These are phyloP conservation scores for Metarhizium brunneum DNA, from an alignment of 2,329 filamentous ascomycete species.

Conservation along the genomic window DNA sequence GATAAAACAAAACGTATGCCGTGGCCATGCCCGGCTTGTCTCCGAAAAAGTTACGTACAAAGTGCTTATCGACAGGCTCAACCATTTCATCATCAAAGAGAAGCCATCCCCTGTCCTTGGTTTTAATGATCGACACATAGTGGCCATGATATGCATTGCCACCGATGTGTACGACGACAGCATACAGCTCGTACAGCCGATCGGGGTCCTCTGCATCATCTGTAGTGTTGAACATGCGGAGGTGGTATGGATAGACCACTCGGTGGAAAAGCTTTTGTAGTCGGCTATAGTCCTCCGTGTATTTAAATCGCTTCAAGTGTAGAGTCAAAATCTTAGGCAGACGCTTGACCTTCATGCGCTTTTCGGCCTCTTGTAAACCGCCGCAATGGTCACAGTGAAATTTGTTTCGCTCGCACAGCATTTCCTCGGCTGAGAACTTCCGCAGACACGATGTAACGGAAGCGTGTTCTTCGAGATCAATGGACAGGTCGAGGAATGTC, in stretches of 20 bases:
- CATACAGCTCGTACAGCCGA: constrained; percentile 90
- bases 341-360: constrained; percentile 98
- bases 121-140: constrained; percentile 97
- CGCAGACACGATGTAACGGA: constrained; percentile 92
- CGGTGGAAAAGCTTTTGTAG: constrained; percentile 95
- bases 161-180: constrained; percentile 94
- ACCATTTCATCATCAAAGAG: constrained; percentile 98
- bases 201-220: constrained; percentile 92
- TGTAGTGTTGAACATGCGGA: constrained; percentile 95
- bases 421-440: constrained; percentile 96
- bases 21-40: constrained; percentile 86
- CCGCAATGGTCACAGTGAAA: constrained; percentile 98
- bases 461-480: constrained; percentile 89
- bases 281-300: constrained; percentile 88
- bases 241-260: constrained; percentile 92
- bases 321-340: constrained; percentile 84
- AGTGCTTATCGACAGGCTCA: constrained; percentile 92
- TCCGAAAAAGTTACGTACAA: constrained; percentile 94
- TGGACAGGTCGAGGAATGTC: constrained; percentile 89
- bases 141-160: constrained; percentile 96
- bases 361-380: constrained; percentile 93
- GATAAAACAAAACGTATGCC: constrained; percentile 96
- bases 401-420: constrained; percentile 97
- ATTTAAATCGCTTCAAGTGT: constrained; percentile 96
- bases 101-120: constrained; percentile 88